A percentile compares a stretch with the other conserved stretches of the same genome.
phyloP scores from a whole-genome alignment of 352 stramenopile species.

The Pythium scleroteichum region DNA sequence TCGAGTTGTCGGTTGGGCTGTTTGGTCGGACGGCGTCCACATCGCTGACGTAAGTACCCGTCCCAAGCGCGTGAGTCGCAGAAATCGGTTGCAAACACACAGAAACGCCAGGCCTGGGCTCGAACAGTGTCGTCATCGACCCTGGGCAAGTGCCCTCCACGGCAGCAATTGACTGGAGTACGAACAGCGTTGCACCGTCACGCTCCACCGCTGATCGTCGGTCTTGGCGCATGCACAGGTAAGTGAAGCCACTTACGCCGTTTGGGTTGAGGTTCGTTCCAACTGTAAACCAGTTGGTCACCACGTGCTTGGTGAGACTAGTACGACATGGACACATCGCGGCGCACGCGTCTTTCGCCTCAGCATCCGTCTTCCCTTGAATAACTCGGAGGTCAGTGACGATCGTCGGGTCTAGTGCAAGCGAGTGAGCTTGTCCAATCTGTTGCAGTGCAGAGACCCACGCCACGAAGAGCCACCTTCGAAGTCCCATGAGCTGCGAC shows the following conservation, averaged over 20 bases:
- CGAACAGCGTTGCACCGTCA: constrained; percentile 2
- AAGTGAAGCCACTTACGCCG: constrained; percentile 3
- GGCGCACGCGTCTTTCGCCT: constrained; percentile 16
- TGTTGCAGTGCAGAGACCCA: background rate
- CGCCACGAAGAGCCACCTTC: background rate
- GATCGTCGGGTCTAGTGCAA: constrained; percentile 2
- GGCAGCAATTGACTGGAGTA: constrained; percentile 16
- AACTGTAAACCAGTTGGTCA: constrained; percentile 20
- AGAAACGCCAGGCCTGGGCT: constrained; percentile 4
- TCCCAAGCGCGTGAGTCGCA: constrained; percentile 11
- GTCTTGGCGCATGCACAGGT: constrained; percentile 25
- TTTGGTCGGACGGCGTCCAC: constrained; percentile 1
- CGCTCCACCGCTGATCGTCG: constrained; percentile 7
- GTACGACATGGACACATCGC: constrained; percentile 21
- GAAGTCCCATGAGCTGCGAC: too few species aligned
- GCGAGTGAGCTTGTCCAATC: background rate
- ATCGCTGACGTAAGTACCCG: constrained; percentile 25
- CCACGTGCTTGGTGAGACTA: constrained; percentile 16
- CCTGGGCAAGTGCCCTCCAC: constrained; percentile 9
- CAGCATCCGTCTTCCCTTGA: constrained; percentile 10
- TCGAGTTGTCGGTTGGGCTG: background rate
- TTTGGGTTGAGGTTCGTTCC: constrained; percentile 14
- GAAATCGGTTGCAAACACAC: constrained; percentile 13
- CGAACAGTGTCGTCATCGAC: constrained; percentile 11
- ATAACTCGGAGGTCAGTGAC: constrained; percentile 24